Percentiles rank a stretch among this genome's conserved stretches.
Evolutionary conservation across 1,284 basidiomycete genomes (phyloP).

Genomic region (Sanguinoderma infundibulare): DNA sequence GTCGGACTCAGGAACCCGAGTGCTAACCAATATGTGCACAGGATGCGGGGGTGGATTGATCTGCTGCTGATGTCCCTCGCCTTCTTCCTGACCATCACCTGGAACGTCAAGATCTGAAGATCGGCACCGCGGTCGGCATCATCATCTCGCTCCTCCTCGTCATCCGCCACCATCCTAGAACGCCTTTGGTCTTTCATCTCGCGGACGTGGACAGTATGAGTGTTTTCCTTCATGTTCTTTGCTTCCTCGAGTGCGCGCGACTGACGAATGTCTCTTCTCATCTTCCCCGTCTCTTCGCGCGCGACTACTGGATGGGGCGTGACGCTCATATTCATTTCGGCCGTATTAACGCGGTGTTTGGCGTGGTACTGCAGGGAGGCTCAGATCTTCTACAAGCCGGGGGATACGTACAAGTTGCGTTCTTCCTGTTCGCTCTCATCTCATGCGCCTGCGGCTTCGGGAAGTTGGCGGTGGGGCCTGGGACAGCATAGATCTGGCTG

Average conservation of each 20-base stretch:
- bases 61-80: conserved; percentile 84
- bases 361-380: conserved; percentile 60
- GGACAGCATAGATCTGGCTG: background rate
- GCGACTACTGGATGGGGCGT: no score
- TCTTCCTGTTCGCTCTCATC: background rate
- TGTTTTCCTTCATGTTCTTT: background rate
- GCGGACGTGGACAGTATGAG: conserved; percentile 73
- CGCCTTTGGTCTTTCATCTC: conserved; percentile 86
- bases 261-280: background rate
- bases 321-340: no score
- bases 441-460: no score
- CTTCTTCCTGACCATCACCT: conserved; percentile 77
- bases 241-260: background rate
- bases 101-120: conserved; percentile 80
- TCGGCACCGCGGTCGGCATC: conserved; percentile 85
- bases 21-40: conserved; percentile 39
- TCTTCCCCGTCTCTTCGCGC: conserved; percentile 12
- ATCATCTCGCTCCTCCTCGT: conserved; percentile 84
- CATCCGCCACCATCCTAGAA: conserved; percentile 83
- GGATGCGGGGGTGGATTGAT: conserved; percentile 90
- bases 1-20: no score
- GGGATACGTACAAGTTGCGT: conserved; percentile 74
- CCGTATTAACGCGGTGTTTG: background rate
- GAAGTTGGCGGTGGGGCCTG: background rate
- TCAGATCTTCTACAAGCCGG: conserved; percentile 84